Base-by-base conservation (phyloP, 345 rosid species). In the Linum trigynum region DNA sequence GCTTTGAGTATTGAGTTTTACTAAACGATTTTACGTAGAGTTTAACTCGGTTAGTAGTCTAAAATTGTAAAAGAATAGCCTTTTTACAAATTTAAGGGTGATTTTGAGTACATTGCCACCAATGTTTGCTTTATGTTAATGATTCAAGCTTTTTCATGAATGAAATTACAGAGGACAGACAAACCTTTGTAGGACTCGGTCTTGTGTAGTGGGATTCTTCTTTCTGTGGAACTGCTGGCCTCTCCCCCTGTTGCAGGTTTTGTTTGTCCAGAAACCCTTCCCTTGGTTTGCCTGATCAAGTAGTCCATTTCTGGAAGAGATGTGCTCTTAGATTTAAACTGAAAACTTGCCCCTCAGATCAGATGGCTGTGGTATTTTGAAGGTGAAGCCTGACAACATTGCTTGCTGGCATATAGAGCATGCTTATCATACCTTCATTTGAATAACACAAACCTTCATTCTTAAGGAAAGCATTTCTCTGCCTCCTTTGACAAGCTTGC, bases 121-220 rank as follows among this genome's bases (percentile, higher is more conserved):
- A 77, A 63, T 61, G 79, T 16, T 8, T 6, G 12, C 35, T 63
- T 36, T 6, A 10, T 5, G 59, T n/a, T 38, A 76, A 38, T 23
- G 0, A 1, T 5, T 32, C 45, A 23, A 23, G 32, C 32, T 23
- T 23, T 23, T 23, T 1, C 32, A 23, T 23, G 1, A 23, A 23
- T 23, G 32, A 23, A 38, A 39, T 58, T 6, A 36, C 1, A 39
- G 17, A 48, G 17, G 17, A 57, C 48, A 61, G 16, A 2, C 3
- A 39, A 83, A 79, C 72, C 82, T 75, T 76, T 71, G 65, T 72
- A 71, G 23, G 83, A 74, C 39, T n/a, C 69, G 56, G 80, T 64
- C 55, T 71, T 85, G 38, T 65, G 80, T 36, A 64, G 40, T 45
- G 74, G 68, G 15, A 65, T 55, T 66, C 72, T 63, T 62, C 66